A percentile compares a stretch with the other conserved stretches of the same genome.
Conservation (phyloP, 2,329 filamentous ascomycete genomes). For the Huntiella decipiens region DNA sequence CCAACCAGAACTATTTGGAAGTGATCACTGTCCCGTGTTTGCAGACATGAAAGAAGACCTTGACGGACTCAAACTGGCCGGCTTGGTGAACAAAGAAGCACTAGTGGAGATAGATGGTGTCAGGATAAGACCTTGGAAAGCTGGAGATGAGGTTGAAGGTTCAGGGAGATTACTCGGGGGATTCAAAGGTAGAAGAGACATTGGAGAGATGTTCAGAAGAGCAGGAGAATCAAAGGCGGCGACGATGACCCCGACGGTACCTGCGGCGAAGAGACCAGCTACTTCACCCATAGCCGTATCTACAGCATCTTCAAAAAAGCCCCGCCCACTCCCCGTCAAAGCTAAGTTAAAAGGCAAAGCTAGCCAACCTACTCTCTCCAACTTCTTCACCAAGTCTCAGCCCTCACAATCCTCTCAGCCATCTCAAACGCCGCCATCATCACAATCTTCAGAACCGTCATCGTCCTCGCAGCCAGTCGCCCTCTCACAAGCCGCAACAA, state of each 20-base stretch:
- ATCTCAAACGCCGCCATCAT: neutral
- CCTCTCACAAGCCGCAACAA: slow-evolving; percentile 16
- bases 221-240: slow-evolving; percentile 3
- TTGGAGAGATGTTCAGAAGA: slow-evolving; percentile 73
- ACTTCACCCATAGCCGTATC: neutral
- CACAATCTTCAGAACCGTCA: neutral
- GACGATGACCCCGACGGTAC: slow-evolving; percentile 10
- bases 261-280: slow-evolving; percentile 15
- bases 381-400: slow-evolving; percentile 46
- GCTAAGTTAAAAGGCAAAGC: slow-evolving; percentile 19
- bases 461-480: slow-evolving; percentile 4
- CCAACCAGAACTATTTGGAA: slow-evolving; percentile 83
- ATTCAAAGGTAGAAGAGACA: slow-evolving; percentile 66
- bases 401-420: slow-evolving; percentile 24
- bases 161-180: slow-evolving; percentile 76
- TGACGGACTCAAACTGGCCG: slow-evolving; percentile 41
- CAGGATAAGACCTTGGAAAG: slow-evolving; percentile 45
- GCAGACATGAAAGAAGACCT: slow-evolving; percentile 45
- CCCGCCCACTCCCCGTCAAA: too few species aligned
- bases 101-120: slow-evolving; percentile 46
- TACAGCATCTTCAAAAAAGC: too few species aligned
- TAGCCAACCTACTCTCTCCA: slow-evolving; percentile 38
- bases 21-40: slow-evolving; percentile 91
- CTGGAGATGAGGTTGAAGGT: slow-evolving; percentile 47
- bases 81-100: slow-evolving; percentile 53